Evolutionary conservation across 345 rosid genomes (phyloP), one percentile per base, ranked within the genome.

Genomic region (Eutrema heterophyllum): DNA sequence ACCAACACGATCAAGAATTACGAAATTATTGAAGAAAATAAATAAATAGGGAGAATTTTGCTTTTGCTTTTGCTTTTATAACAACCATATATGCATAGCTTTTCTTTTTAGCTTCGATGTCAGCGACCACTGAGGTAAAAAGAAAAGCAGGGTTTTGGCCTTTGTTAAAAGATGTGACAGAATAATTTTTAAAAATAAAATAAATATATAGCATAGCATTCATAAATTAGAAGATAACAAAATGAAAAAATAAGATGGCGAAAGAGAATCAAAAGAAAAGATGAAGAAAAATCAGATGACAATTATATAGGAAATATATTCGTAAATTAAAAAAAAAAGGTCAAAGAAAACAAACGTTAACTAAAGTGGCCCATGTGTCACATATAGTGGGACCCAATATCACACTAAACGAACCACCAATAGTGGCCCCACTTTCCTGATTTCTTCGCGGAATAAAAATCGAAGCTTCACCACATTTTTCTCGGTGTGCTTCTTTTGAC

Each of bases 121-220:
- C 80, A 76, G 80, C 29, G 75, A 76, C 71, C 71, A 76, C 71
- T 70, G 76, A 64, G 67, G 67, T 56, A 77, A 77, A 76, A 70
- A 64, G 61, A 64, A 77, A 70, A 75, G 80, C 76, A 77, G 65
- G 21, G 67, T 57, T 70, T 70, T 70, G 76, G 76, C 76, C 76
- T 77, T 70, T 77, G 71, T 77, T 77, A 77, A 77, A 77, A 77
- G 76, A 56, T 64, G 80, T 77, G 80, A 77, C 80, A 70, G 71
- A 64, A 51, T 64, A 11, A 4, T 2, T 16, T 15, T 45, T 38
- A 39, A 13, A 15, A 50, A n/a, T 21, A 1, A 21, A 21, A 21
- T 10, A 46, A 7, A 10, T 7, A 35, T 38, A 30, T 0, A 29
- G 0, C 27, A 9, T 46, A 46, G 2, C 40, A 43, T 72, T 72